phyloP scores from a whole-genome alignment of 371 early-diverging fungal species.

The Chytridium lagenaria region DNA sequence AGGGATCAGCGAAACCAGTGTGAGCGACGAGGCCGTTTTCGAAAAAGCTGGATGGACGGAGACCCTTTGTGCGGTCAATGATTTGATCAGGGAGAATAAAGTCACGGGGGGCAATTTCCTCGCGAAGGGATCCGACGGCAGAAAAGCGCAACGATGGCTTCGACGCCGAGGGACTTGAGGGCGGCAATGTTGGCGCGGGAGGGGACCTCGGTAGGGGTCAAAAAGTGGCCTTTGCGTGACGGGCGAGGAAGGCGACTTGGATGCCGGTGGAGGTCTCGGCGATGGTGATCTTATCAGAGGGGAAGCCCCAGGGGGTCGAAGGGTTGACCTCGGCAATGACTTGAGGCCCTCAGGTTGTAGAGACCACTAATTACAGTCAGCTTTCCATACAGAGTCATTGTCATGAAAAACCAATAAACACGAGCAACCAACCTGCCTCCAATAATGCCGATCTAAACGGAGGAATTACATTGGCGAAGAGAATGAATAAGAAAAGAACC shows the following conservation, averaged over 20 bases:
- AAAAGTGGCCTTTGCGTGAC: slow-evolving; percentile 91
- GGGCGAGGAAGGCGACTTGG: slow-evolving; percentile 94
- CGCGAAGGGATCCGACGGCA: slow-evolving; percentile 84
- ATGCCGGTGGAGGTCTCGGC: slow-evolving; percentile 71
- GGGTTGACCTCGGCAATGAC: slow-evolving; percentile 84
- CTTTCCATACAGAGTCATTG: neutral
- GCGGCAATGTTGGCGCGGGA: slow-evolving; percentile 97
- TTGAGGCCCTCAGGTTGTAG: slow-evolving; percentile 86
- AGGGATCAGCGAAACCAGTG: slow-evolving; percentile 90
- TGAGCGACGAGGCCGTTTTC: slow-evolving; percentile 92
- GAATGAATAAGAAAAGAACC: too few relatives aligned
- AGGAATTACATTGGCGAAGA: too few relatives aligned
- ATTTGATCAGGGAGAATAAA: slow-evolving; percentile 93
- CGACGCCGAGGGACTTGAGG: slow-evolving; percentile 90
- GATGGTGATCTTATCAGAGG: slow-evolving; percentile 78
- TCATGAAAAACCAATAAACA: neutral
- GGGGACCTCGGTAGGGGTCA: slow-evolving; percentile 92
- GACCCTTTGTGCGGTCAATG: slow-evolving; percentile 96
- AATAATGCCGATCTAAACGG: slow-evolving; percentile 15
- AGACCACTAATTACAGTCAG: slow-evolving; percentile 65
- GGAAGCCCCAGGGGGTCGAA: slow-evolving; percentile 93
- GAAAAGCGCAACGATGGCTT: slow-evolving; percentile 93
- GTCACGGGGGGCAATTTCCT: slow-evolving; percentile 92
- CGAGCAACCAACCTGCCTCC: slow-evolving; percentile 8
- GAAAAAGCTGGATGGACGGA: slow-evolving; percentile 76